phyloP scores from a whole-genome alignment of 345 rosid genomes.

The Linum lewisii region DNA sequence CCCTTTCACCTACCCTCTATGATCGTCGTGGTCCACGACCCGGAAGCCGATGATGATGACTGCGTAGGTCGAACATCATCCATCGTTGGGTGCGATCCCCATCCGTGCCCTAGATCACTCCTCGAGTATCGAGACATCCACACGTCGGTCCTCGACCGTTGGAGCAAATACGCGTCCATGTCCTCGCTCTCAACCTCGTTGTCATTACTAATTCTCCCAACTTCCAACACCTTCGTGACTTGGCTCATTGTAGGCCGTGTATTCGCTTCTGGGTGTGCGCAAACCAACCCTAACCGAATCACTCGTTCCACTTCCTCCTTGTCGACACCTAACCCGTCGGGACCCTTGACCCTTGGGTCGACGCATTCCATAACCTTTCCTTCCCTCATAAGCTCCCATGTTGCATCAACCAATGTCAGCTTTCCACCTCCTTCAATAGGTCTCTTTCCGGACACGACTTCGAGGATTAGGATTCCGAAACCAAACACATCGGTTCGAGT shows the following conservation, averaged over 20 bases:
- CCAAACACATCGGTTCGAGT: slow-evolving; percentile 41
- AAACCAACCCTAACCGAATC: slow-evolving; percentile 53
- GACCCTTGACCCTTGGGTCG: slow-evolving; percentile 32
- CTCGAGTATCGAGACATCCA: slow-evolving; percentile 24
- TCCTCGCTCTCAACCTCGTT: slow-evolving; percentile 28
- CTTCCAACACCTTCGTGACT: slow-evolving; percentile 51
- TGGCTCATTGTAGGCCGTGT: slow-evolving; percentile 70
- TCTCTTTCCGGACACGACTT: slow-evolving; percentile 48
- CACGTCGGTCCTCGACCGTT: slow-evolving; percentile 23
- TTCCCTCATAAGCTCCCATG: slow-evolving; percentile 33
- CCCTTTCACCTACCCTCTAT: slow-evolving; percentile 34
- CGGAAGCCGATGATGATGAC: slow-evolving; percentile 29
- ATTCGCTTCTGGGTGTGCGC: slow-evolving; percentile 49
- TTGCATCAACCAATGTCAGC: slow-evolving; percentile 34
- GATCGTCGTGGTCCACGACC: slow-evolving; percentile 28
- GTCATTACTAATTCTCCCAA: slow-evolving; percentile 32
- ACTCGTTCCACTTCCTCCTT: slow-evolving; percentile 36
- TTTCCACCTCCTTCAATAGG: slow-evolving; percentile 44
- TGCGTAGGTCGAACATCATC: slow-evolving; percentile 25
- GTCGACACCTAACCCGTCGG: slow-evolving; percentile 27
- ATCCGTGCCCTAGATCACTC: slow-evolving; percentile 9
- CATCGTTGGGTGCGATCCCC: slow-evolving; percentile 40
- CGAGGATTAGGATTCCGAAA: slow-evolving; percentile 38
- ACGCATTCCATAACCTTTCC: slow-evolving; percentile 34
- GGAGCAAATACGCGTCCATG: slow-evolving; percentile 41